These are phyloP conservation scores for Cutaneotrichosporon mucoides DNA, from an alignment of 1,284 basidiomycete species.

Conservation along the genomic window DNA sequence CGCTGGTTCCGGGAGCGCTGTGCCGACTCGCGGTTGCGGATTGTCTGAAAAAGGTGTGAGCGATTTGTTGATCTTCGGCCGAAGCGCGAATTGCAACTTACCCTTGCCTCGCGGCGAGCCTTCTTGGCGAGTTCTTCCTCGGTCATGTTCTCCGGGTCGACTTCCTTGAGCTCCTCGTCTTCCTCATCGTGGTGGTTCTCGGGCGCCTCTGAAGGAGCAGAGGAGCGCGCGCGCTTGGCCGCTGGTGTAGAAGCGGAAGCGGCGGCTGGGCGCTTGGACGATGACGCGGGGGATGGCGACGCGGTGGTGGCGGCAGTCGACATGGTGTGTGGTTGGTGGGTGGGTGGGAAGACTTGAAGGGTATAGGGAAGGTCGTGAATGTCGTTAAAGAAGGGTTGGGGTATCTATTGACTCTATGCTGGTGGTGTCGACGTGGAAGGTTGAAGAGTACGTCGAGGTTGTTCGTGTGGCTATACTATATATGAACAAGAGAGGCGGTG, in stretches of 20 bases:
- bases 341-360: no score
- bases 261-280: slow-evolving; percentile 18
- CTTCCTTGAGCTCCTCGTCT: slow-evolving; percentile 19
- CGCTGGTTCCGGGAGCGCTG: slow-evolving; percentile 47
- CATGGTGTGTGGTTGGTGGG: not conserved
- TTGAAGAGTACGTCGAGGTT: no score
- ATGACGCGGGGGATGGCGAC: slow-evolving; percentile 11
- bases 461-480: no score
- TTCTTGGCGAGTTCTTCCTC: slow-evolving; percentile 34
- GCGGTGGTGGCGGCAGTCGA: not conserved
- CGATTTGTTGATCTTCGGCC: not conserved
- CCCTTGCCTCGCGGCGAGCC: slow-evolving; percentile 41
- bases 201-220: slow-evolving; percentile 12
- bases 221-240: slow-evolving; percentile 15
- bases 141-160: slow-evolving; percentile 19
- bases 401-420: no score
- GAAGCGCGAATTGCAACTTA: slow-evolving; percentile 18
- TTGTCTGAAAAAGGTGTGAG: slow-evolving; percentile 25
- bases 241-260: slow-evolving; percentile 9
- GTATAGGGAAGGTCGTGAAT: no score
- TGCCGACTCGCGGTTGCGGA: slow-evolving; percentile 44
- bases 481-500: no score
- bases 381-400: no score
- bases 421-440: no score
- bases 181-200: slow-evolving; percentile 18